Base-by-base conservation (phyloP, 176 grass and related monocot species). In the Stipa capillata region DNA sequence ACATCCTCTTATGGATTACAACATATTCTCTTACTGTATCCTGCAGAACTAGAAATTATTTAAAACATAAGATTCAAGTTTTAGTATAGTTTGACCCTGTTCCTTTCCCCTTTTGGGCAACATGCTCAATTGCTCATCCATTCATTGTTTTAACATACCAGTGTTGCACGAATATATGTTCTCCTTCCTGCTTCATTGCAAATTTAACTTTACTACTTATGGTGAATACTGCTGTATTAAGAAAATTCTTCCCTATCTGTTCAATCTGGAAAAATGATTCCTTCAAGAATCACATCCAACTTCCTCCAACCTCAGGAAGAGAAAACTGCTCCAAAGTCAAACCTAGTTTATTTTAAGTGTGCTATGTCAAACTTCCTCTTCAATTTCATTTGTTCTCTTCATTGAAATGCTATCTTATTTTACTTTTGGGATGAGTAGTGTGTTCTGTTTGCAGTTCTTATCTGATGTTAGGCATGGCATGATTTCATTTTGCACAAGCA, bases 361-460 rank as follows among this genome's bases (percentile, higher is more conserved):
- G 61, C n/a, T 17, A 21, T 75, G 71, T 55, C 72, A 48, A 77
- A 69, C 15, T 59, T 75, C 12, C 12, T 47, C 13, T 55, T 47
- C 31, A 24, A 35, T 27, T 57, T 44, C 25, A 47, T 56, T 47
- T 54, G 4, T 54, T 45, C n/a, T 76, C 61, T 69, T 84, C 5
- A 66, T 40, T 45, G 6, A 29, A 39, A 47, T 68, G 73, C 2
- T 84, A 20, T 69, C 28, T 61, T 76, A n/a, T 33, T 64, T 28
- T 28, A 70, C 31, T 61, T 28, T 59, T 16, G 5, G 13, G 36
- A 63, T 63, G 49, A 44, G 23, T 18, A 29, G 24, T 32, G 49
- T 55, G 51, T 56, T 80, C 36, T 69, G 32, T 80, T 55, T 69
- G 64, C 23, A 43, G 64, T 69, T 54, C 24, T 69, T 49, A 27